Conservation (phyloP, 805 yeast genomes). For the Lipomyces mesembrius region DNA sequence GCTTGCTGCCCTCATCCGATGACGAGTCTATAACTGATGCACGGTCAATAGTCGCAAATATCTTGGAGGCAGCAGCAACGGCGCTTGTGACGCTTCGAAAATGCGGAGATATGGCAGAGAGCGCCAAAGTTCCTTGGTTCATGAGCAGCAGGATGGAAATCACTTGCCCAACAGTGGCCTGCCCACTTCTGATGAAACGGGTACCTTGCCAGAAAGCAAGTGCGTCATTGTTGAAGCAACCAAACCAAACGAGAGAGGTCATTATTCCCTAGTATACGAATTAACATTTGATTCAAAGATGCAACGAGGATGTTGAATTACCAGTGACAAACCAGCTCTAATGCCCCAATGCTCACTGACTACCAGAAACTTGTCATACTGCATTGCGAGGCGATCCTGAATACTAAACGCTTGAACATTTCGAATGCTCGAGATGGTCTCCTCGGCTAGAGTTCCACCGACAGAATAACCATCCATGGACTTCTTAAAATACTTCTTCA, state of each 20-base stretch:
- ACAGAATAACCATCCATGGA: slow-evolving; percentile 30
- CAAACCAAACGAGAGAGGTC: slow-evolving; percentile 38
- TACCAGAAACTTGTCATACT: slow-evolving; percentile 44
- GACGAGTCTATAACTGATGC: slow-evolving; percentile 46
- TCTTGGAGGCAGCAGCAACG: slow-evolving; percentile 47
- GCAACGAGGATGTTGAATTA: not conserved
- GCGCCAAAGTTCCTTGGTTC: slow-evolving; percentile 50
- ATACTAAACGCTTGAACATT: slow-evolving; percentile 52
- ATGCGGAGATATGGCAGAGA: slow-evolving; percentile 49
- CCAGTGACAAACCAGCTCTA: slow-evolving; percentile 39
- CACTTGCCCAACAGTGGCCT: slow-evolving; percentile 32
- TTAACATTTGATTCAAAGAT: not conserved
- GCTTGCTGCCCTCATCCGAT: slow-evolving; percentile 38
- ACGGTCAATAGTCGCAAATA: slow-evolving; percentile 50
- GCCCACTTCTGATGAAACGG: slow-evolving; percentile 32
- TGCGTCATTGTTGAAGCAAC: slow-evolving; percentile 40
- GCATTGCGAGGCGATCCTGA: slow-evolving; percentile 46
- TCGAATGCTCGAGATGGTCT: slow-evolving; percentile 48
- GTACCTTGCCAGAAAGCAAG: slow-evolving; percentile 43
- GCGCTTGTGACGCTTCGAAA: slow-evolving; percentile 47
- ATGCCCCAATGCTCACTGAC: slow-evolving; percentile 39
- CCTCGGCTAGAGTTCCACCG: slow-evolving; percentile 50
- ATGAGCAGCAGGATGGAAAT: slow-evolving; percentile 43
- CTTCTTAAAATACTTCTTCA: slow-evolving; percentile 35
- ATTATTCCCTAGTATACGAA: slow-evolving; percentile 14